Evolutionary conservation across 208 protist genomes (phyloP).

Genomic region (Trypanosoma vivax): DNA sequence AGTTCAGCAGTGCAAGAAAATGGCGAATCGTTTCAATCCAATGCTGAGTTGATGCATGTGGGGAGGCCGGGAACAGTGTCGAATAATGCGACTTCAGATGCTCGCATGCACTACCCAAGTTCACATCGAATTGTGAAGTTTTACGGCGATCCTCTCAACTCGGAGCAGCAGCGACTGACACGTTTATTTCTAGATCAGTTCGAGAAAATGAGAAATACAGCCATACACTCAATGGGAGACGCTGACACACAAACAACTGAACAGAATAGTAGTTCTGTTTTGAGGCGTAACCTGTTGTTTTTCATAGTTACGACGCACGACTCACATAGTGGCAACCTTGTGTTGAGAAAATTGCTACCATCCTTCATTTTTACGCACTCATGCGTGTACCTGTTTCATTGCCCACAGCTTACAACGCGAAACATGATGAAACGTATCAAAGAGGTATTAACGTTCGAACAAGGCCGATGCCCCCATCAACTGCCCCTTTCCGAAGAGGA

Average conservation of each 20-base stretch:
- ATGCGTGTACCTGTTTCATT: conserved; percentile 57
- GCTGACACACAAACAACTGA: background rate
- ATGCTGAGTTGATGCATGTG: background rate
- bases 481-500: conserved; percentile 18
- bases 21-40: background rate
- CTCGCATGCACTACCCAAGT: no score
- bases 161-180: conserved; percentile 38
- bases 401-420: conserved; percentile 61
- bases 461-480: background rate
- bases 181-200: conserved; percentile 54
- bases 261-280: background rate
- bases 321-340: conserved; percentile 75
- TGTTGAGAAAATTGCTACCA: conserved; percentile 38
- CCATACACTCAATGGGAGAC: background rate
- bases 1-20: background rate
- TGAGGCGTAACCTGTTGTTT: conserved; percentile 50
- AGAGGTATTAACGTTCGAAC: conserved; percentile 29
- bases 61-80: background rate
- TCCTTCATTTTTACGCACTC: conserved; percentile 34
- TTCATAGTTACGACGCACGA: conserved; percentile 84
- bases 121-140: conserved; percentile 41
- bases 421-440: conserved; percentile 52
- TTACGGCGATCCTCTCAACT: conserved; percentile 54
- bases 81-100: background rate
- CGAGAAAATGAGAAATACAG: conserved; percentile 15